Conservation (phyloP, 495 filamentous ascomycete species). For the Paragyromitra xinjiangensis region DNA sequence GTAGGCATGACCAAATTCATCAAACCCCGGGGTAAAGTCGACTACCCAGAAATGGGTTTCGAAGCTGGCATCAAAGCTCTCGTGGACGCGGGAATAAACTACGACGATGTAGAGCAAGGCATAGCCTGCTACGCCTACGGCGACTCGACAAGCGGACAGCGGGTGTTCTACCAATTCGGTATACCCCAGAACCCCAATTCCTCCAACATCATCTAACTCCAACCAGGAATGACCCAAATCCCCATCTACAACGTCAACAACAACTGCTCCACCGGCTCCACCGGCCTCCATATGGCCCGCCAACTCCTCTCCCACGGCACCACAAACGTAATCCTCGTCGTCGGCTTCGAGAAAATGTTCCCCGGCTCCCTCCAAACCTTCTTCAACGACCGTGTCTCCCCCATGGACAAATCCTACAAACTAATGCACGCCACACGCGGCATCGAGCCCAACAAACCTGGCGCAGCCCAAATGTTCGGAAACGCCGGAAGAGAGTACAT, state of each 20-base stretch:
- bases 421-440: constrained; percentile 88
- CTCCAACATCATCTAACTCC: neutral
- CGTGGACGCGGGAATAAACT: constrained; percentile 92
- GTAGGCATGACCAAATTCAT: constrained; percentile 99
- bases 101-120: constrained; percentile 94
- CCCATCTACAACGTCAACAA: constrained; percentile 99
- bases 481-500: constrained; percentile 96
- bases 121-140: constrained; percentile 98
- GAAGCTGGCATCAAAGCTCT: constrained; percentile 96
- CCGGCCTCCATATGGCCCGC: constrained; percentile 84
- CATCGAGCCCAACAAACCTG: constrained; percentile 74
- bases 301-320: constrained; percentile 80
- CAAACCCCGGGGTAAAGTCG: constrained; percentile 92
- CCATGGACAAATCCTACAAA: constrained; percentile 72
- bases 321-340: constrained; percentile 85
- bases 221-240: constrained; percentile 77
- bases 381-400: constrained; percentile 82
- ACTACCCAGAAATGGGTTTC: constrained; percentile 89
- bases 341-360: constrained; percentile 99
- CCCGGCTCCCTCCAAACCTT: constrained; percentile 81
- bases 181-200: neutral
- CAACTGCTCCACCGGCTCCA: constrained; percentile 94
- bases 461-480: constrained; percentile 92
- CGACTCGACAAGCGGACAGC: constrained; percentile 92
- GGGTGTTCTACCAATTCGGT: constrained; percentile 98